Conservation (phyloP, 108 stramenopile genomes). For the Bacterosira constricta region DNA sequence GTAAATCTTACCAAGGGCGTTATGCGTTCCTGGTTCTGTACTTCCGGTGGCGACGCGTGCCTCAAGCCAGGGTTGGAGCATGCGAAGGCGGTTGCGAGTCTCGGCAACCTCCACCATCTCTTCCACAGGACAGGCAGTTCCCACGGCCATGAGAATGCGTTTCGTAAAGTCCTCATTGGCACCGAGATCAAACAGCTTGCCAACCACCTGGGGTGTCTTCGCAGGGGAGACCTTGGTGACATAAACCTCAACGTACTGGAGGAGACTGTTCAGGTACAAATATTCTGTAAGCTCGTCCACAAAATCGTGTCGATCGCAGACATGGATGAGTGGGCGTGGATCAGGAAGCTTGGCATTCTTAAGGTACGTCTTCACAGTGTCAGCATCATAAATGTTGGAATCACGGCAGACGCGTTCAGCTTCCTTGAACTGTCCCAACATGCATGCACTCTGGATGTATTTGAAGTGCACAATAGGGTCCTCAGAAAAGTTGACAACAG, state of each 20-base stretch:
- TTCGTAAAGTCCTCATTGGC: conserved; percentile 99
- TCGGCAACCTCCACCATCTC: conserved; percentile 99
- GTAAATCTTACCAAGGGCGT: conserved; percentile 99
- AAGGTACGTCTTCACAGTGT: conserved; percentile 98
- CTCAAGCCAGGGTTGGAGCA: conserved; percentile 99
- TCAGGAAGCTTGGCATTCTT: conserved; percentile 99
- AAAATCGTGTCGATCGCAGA: conserved; percentile 99
- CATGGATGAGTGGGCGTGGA: conserved; percentile 99
- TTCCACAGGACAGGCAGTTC: conserved; percentile 97
- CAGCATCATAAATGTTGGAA: conserved; percentile 97
- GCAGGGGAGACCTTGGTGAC: conserved; percentile 97
- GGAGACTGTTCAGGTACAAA: conserved; percentile 97
- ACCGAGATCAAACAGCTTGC: conserved; percentile 98
- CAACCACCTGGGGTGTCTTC: conserved; percentile 98
- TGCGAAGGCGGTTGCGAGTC: conserved; percentile 92
- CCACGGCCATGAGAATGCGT: conserved; percentile 96
- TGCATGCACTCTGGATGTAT: conserved; percentile 96
- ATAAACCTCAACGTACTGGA: conserved; percentile 99
- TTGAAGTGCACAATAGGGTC: conserved; percentile 98
- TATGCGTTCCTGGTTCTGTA: conserved; percentile 99
- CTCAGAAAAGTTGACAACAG: conserved; percentile 96
- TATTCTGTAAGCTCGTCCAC: conserved; percentile 99
- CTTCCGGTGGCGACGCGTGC: conserved; percentile 99
- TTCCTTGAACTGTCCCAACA: conserved; percentile 96
- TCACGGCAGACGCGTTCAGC: conserved; percentile 99